phyloP scores from a whole-genome alignment of 257 asterid genomes.

The Solanum pimpinellifolium region DNA sequence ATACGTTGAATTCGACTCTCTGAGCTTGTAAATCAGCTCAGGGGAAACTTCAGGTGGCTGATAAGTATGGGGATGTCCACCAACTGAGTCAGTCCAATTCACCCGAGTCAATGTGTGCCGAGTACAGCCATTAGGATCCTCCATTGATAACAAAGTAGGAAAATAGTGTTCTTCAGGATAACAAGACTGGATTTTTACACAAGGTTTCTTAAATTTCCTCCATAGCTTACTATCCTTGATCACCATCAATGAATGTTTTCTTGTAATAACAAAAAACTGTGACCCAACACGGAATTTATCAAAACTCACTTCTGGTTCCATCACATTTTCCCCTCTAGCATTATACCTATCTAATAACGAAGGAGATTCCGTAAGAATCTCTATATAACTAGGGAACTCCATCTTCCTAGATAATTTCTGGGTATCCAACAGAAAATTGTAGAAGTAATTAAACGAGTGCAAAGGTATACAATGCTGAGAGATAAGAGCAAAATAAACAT shows the following conservation, averaged over 20 bases:
- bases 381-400: slow-evolving; percentile 54
- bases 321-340: slow-evolving; percentile 64
- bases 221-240: slow-evolving; percentile 72
- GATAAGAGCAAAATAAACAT: slow-evolving; percentile 41
- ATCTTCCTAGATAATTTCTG: slow-evolving; percentile 36
- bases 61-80: slow-evolving; percentile 90
- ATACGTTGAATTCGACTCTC: slow-evolving; percentile 58
- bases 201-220: slow-evolving; percentile 71
- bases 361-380: slow-evolving; percentile 39
- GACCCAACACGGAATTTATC: slow-evolving; percentile 70
- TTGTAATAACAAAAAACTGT: slow-evolving; percentile 62
- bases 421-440: slow-evolving; percentile 48
- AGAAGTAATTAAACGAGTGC: slow-evolving; percentile 45
- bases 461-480: slow-evolving; percentile 68
- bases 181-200: slow-evolving; percentile 69
- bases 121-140: slow-evolving; percentile 55
- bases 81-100: slow-evolving; percentile 69
- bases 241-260: slow-evolving; percentile 62
- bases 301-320: slow-evolving; percentile 68
- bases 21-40: slow-evolving; percentile 47
- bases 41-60: slow-evolving; percentile 48
- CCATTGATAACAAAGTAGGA: slow-evolving; percentile 75
- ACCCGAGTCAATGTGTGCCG: slow-evolving; percentile 64
- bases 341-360: slow-evolving; percentile 47
- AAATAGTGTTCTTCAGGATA: slow-evolving; percentile 93